Base-by-base conservation (phyloP, 2,329 filamentous ascomycete species). In the Exophiala viscosa region DNA sequence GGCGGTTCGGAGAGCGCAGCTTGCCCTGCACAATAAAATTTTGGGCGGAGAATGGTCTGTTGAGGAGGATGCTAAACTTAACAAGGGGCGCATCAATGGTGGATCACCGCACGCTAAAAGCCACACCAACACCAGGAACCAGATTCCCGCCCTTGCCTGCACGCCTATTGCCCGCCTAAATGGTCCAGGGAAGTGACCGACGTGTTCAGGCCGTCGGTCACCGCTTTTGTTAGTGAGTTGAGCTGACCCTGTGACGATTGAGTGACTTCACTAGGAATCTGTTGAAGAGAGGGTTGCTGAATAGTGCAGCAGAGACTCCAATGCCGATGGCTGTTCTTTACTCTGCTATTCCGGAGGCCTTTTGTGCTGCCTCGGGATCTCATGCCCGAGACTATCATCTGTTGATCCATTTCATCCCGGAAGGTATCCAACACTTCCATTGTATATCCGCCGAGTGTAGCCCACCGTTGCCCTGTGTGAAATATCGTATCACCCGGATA, bases 51-150 rank as follows among this genome's bases (percentile, higher is more conserved):
- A 32, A 28, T 31, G 36, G 50, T 43, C 48, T 54, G 51, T 59
- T 59, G 53, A n/a, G 56, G 53, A 54, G 56, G 49, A 40, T 54
- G 54, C 54, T 57, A 57, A 57, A 57, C 54, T 54, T 57, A 57
- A 50, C 54, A 23, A 45, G 45, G 39, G 23, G 28, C 20, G 17
- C 35, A 36, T 36, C 34, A 13, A 36, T 36, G 11, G 34, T 36
- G 34, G 34, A 36, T 36, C 34, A 13, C 11, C 11, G 11, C 34
- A 36, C 20, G 15, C 45, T 46, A 45, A 49, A 32, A 28, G 23
- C 40, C 45, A 15, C 40, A 32, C 46, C 51, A 52, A 41, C 51
- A 49, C 55, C 55, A 58, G 55, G 55, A 45, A 53, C 55, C 44
- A 42, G 38, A 34, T 28, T 32, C 42, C 42, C 46, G 28, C 35